These are phyloP conservation scores for Anethum foeniculum DNA, from an alignment of 140 eudicot species.

Conservation along the genomic window DNA sequence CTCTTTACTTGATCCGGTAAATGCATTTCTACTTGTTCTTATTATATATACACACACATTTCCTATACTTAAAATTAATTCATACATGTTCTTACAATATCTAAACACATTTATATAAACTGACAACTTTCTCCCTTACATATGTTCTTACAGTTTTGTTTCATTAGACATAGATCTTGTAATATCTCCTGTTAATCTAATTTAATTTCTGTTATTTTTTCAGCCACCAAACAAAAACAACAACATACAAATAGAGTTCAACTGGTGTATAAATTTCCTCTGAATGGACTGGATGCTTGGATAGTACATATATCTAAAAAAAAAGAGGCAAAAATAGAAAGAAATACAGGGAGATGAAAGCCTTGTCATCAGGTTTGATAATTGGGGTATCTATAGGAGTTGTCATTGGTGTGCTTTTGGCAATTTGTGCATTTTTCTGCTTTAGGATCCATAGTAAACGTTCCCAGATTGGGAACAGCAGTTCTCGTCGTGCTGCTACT, in stretches of 20 bases:
- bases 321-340: background rate
- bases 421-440: constrained; percentile 52
- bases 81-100: background rate
- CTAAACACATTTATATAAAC: background rate
- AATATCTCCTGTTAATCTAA: background rate
- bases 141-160: background rate
- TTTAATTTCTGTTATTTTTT: background rate
- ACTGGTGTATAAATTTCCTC: background rate
- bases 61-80: background rate
- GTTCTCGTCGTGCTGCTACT: constrained; percentile 78
- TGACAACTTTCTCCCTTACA: background rate
- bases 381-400: constrained; percentile 83
- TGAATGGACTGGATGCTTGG: constrained; percentile 31
- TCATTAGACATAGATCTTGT: background rate
- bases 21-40: background rate
- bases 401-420: constrained; percentile 65
- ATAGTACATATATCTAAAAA: background rate
- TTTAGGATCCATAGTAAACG: constrained; percentile 61
- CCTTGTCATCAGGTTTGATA: constrained; percentile 55
- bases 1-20: background rate
- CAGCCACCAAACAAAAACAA: background rate
- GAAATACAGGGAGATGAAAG: constrained; percentile 39
- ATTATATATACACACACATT: background rate
- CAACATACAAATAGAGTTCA: background rate
- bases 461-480: constrained; percentile 68